These are phyloP conservation scores for Colletotrichum sp. DNA, from an alignment of 2,329 filamentous ascomycete genomes.

Conservation along the genomic window DNA sequence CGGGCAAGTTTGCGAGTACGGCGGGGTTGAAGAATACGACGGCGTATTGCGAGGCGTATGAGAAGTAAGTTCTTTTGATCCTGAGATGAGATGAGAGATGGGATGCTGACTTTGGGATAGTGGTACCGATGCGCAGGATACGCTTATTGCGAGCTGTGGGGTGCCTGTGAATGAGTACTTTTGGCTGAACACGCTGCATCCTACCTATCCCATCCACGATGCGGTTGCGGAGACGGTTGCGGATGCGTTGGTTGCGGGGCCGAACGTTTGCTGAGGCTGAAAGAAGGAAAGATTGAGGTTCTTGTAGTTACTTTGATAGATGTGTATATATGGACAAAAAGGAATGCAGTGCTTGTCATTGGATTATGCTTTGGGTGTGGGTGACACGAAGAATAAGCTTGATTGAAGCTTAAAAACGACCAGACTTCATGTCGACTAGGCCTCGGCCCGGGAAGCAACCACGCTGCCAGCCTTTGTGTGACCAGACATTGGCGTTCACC, in stretches of 20 bases:
- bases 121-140: conserved; percentile 48
- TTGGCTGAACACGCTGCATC: conserved; percentile 68
- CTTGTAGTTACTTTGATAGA: background rate
- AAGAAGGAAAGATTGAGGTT: background rate
- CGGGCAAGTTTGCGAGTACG: conserved; percentile 53
- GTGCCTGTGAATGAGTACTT: conserved; percentile 67
- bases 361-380: background rate
- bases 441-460: background rate
- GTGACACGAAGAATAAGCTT: background rate
- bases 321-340: background rate
- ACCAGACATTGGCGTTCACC: no score
- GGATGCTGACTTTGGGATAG: conserved; percentile 29
- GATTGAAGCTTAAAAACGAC: background rate
- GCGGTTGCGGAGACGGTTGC: conserved; percentile 58
- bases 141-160: conserved; percentile 49
- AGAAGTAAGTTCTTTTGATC: conserved; percentile 46
- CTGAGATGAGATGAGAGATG: background rate
- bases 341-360: background rate
- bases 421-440: background rate
- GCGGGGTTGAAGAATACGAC: conserved; percentile 60
- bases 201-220: conserved; percentile 68
- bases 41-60: conserved; percentile 58
- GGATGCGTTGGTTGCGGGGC: conserved; percentile 39
- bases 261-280: conserved; percentile 37
- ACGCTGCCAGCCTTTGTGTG: background rate